These are phyloP conservation scores for Neonectria punicea DNA, from an alignment of 2,329 filamentous ascomycete genomes.

Conservation along the genomic window DNA sequence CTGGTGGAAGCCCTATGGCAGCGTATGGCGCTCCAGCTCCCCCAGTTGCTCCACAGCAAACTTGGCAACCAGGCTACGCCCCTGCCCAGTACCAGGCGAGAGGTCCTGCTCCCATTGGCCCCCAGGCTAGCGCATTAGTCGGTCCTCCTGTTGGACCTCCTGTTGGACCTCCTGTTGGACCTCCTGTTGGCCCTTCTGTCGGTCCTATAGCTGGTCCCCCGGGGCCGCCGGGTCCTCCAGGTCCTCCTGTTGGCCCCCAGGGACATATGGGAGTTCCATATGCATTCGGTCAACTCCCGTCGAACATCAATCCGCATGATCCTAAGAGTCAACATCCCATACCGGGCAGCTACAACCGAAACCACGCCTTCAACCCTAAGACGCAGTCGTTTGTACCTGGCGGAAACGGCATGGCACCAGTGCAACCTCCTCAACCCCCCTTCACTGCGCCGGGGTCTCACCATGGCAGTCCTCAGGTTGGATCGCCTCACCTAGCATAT, in stretches of 20 bases:
- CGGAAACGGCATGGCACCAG: conserved; percentile 60
- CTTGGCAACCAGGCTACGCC: conserved; percentile 52
- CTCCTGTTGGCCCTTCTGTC: conserved; percentile 27
- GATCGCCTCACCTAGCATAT: conserved; percentile 62
- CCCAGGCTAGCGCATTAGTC: conserved; percentile 39
- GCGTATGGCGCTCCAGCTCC: conserved; percentile 50
- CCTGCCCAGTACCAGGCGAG: conserved; percentile 46
- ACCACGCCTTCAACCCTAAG: conserved; percentile 90
- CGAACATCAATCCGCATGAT: conserved; percentile 74
- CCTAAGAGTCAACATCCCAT: conserved; percentile 83
- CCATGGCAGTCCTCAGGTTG: conserved; percentile 64
- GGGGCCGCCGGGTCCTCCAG: conserved; percentile 59
- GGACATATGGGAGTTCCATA: conserved; percentile 64
- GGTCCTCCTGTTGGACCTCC: background rate
- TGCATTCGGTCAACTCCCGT: conserved; percentile 81
- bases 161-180: background rate
- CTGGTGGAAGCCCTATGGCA: conserved; percentile 49
- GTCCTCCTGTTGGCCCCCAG: conserved; percentile 55
- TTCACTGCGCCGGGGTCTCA: conserved; percentile 62
- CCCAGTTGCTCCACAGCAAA: conserved; percentile 44
- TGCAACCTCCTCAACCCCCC: conserved; percentile 59
- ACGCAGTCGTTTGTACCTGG: conserved; percentile 89
- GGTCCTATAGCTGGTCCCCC: conserved; percentile 39
- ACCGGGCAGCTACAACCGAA: conserved; percentile 82
- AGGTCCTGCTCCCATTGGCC: conserved; percentile 37